phyloP scores from a whole-genome alignment of 2,329 filamentous ascomycete species.

The Mollisiaceae sp. region DNA sequence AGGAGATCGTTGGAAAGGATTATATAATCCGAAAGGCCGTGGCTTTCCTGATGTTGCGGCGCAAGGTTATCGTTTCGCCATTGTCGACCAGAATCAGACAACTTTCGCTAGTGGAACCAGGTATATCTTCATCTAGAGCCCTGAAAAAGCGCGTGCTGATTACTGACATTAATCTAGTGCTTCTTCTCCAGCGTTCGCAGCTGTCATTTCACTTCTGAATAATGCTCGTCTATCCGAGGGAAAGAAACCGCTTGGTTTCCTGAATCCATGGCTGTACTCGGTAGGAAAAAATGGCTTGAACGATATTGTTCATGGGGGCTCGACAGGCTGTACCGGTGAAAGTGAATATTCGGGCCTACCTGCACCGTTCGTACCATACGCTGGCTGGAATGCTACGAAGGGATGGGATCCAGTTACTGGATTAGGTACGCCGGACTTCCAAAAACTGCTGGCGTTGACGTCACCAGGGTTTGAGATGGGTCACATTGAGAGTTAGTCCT shows the following conservation, averaged over 20 bases:
- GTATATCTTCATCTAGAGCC: conserved; percentile 12
- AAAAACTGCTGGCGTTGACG: conserved; percentile 42
- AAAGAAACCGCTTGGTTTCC: conserved; percentile 54
- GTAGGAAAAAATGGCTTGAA: conserved; percentile 53
- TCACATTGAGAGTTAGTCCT: background rate
- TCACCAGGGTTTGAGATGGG: background rate
- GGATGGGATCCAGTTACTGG: conserved; percentile 56
- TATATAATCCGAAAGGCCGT: conserved; percentile 55
- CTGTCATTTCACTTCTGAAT: conserved; percentile 65
- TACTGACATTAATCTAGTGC: conserved; percentile 48
- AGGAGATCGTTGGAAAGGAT: conserved; percentile 49
- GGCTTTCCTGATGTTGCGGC: conserved; percentile 60
- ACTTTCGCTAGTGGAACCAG: conserved; percentile 31
- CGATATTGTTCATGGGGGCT: conserved; percentile 50
- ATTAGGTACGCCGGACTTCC: conserved; percentile 53
- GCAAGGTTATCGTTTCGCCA: conserved; percentile 60
- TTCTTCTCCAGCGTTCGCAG: conserved; percentile 62
- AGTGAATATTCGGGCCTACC: conserved; percentile 30
- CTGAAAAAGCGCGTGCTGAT: background rate
- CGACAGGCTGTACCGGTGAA: conserved; percentile 43
- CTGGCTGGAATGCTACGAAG: conserved; percentile 48
- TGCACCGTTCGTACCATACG: conserved; percentile 40
- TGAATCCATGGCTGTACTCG: conserved; percentile 66
- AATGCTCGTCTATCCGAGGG: conserved; percentile 59
- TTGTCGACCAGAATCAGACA: conserved; percentile 13